phyloP scores from a whole-genome alignment of 441 rosid genomes.

The Omphalea diandra region DNA sequence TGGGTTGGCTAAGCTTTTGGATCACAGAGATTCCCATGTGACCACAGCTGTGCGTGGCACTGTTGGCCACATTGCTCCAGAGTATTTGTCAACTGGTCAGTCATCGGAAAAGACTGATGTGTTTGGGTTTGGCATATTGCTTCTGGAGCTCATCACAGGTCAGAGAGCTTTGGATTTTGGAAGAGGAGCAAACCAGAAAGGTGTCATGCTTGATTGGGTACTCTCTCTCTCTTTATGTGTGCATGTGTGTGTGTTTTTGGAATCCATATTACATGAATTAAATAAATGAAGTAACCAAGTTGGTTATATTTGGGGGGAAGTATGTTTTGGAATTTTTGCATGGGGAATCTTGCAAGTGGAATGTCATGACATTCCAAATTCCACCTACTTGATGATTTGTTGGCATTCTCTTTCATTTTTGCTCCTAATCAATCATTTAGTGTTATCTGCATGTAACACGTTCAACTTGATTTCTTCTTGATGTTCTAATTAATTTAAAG shows the following conservation, averaged over 20 bases:
- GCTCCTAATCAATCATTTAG: not conserved
- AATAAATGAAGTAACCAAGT: not conserved
- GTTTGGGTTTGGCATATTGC: conserved; percentile 90
- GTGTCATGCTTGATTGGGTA: conserved; percentile 98
- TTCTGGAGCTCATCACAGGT: conserved; percentile 92
- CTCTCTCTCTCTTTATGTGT: conserved; percentile 16
- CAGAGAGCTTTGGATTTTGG: conserved; percentile 93
- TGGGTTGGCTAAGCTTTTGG: conserved; percentile 94
- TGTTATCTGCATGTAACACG: not conserved
- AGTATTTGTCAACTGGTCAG: conserved; percentile 90
- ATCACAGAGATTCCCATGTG: conserved; percentile 89
- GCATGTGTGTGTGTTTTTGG: not conserved
- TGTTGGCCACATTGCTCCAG: conserved; percentile 94
- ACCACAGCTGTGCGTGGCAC: conserved; percentile 98
- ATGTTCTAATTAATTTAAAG: not conserved
- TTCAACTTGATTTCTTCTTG: conserved; percentile 9
- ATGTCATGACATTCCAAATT: conserved; percentile 4
- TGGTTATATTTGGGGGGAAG: not conserved
- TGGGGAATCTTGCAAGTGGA: not conserved
- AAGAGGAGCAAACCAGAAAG: conserved; percentile 84
- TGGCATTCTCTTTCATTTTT: not conserved
- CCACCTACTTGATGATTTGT: not conserved
- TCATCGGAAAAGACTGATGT: conserved; percentile 97
- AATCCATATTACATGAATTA: not conserved
- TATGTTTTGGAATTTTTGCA: not conserved